Evolutionary conservation across 495 filamentous ascomycete genomes (phyloP).

Genomic region (Aspergillus egyptiacus): DNA sequence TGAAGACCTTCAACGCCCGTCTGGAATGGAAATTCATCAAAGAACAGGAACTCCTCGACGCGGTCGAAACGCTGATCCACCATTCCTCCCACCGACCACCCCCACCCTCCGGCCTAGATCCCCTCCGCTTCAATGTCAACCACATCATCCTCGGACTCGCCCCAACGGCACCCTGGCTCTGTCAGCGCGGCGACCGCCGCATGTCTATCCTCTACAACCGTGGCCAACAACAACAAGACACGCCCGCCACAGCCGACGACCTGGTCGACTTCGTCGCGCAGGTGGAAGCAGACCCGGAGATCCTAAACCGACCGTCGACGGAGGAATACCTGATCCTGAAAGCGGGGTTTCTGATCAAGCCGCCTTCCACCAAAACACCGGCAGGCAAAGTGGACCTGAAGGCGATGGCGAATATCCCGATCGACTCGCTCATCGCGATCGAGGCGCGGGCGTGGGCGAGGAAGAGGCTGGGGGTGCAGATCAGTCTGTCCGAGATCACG

Average conservation of each 20-base stretch:
- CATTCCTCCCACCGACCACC: background rate
- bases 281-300: background rate
- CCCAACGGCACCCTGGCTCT: background rate
- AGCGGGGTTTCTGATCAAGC: background rate
- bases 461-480: slow-evolving; percentile 1
- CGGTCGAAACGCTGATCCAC: background rate
- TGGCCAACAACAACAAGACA: too few relatives aligned
- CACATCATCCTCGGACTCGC: background rate
- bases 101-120: background rate
- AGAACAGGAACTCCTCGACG: background rate
- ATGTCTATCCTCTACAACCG: background rate
- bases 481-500: background rate
- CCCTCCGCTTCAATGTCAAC: background rate
- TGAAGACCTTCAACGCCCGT: background rate
- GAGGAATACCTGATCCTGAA: background rate
- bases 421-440: slow-evolving; percentile 4
- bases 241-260: background rate
- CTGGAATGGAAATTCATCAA: background rate
- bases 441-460: slow-evolving; percentile 7
- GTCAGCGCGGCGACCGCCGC: background rate
- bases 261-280: background rate
- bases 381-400: background rate
- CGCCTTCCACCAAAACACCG: background rate
- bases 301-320: background rate
- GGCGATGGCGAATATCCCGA: background rate